These are phyloP conservation scores for Penicillium goetzii DNA, from an alignment of 495 filamentous ascomycete species.

Conservation along the genomic window DNA sequence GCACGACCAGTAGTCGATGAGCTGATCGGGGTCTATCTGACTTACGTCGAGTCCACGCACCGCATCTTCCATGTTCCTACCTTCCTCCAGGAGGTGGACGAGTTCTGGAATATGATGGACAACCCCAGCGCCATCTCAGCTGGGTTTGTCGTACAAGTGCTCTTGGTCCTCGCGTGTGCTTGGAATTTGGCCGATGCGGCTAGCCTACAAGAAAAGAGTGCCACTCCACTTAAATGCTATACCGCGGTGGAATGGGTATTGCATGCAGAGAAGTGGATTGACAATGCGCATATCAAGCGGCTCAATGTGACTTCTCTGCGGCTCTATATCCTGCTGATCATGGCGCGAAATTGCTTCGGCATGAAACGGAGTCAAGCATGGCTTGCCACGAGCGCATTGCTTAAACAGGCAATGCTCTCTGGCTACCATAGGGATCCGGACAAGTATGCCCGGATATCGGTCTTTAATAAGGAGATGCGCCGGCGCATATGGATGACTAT, in stretches of 20 bases:
- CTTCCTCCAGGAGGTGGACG: slow-evolving; percentile 57
- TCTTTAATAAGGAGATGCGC: slow-evolving; percentile 66
- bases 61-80: slow-evolving; percentile 63
- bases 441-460: slow-evolving; percentile 55
- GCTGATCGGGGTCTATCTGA: slow-evolving; percentile 56
- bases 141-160: slow-evolving; percentile 60
- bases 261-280: slow-evolving; percentile 65
- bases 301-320: slow-evolving; percentile 60
- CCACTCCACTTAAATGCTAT: slow-evolving; percentile 47
- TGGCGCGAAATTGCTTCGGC: slow-evolving; percentile 58
- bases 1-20: slow-evolving; percentile 53
- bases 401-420: slow-evolving; percentile 60
- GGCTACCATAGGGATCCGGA: slow-evolving; percentile 61
- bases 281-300: slow-evolving; percentile 57
- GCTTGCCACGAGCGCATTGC: slow-evolving; percentile 59
- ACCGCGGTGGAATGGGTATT: slow-evolving; percentile 64
- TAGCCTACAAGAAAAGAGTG: slow-evolving; percentile 53
- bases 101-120: slow-evolving; percentile 48
- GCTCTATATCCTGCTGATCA: slow-evolving; percentile 60
- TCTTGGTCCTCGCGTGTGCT: slow-evolving; percentile 68
- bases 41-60: slow-evolving; percentile 58
- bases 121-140: slow-evolving; percentile 36
- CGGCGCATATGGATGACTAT: slow-evolving; percentile 71
- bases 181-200: slow-evolving; percentile 44
- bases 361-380: slow-evolving; percentile 61